These are phyloP conservation scores for Neurospora africana DNA, from an alignment of 495 filamentous ascomycete genomes.

Conservation along the genomic window DNA sequence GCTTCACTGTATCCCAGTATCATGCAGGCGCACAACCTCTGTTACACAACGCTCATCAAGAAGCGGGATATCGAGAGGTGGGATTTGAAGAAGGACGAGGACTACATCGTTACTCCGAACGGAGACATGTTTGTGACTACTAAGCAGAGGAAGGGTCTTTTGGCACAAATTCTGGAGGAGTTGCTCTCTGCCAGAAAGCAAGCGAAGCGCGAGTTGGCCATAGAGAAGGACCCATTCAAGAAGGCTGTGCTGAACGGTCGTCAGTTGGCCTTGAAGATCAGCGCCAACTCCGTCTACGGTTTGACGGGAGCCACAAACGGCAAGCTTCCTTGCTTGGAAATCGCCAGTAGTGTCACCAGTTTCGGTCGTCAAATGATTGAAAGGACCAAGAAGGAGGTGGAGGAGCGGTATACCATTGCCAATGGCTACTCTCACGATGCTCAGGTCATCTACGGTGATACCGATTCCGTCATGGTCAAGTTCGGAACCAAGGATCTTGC, in stretches of 20 bases:
- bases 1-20: slow-evolving; percentile 97
- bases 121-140: slow-evolving; percentile 85
- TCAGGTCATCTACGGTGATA: slow-evolving; percentile 96
- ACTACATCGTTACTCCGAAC: slow-evolving; percentile 94
- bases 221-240: slow-evolving; percentile 91
- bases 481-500: slow-evolving; percentile 79
- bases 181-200: slow-evolving; percentile 79
- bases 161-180: slow-evolving; percentile 93
- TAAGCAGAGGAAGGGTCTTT: slow-evolving; percentile 81
- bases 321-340: slow-evolving; percentile 88
- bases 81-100: slow-evolving; percentile 67
- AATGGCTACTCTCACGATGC: slow-evolving; percentile 93
- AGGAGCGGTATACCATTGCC: slow-evolving; percentile 74
- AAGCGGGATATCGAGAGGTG: slow-evolving; percentile 67
- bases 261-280: slow-evolving; percentile 92
- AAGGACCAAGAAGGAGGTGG: slow-evolving; percentile 88
- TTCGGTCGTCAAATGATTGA: slow-evolving; percentile 99
- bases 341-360: slow-evolving; percentile 91
- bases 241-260: slow-evolving; percentile 96
- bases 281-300: slow-evolving; percentile 96
- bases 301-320: slow-evolving; percentile 92
- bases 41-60: slow-evolving; percentile 90
- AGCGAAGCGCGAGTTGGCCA: slow-evolving; percentile 81
- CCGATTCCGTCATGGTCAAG: slow-evolving; percentile 99
- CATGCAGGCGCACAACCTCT: slow-evolving; percentile 97